Evolutionary conservation across 768 basidiomycete species (phyloP).

Genomic region (Epithele typhae): DNA sequence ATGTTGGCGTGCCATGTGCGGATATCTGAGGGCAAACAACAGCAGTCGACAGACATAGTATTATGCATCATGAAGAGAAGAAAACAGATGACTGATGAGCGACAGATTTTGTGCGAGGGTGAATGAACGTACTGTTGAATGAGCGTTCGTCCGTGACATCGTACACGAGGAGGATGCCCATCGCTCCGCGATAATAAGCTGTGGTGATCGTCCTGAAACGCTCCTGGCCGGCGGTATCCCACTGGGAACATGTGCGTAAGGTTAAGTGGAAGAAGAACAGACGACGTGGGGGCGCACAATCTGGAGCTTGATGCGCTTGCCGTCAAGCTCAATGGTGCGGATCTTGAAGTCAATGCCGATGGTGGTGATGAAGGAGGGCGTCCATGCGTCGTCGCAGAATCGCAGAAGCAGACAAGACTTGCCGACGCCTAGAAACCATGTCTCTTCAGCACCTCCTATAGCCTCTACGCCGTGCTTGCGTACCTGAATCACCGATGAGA

Average conservation of each 20-base stretch:
- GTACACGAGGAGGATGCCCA: slow-evolving; percentile 98
- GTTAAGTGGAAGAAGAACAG: neutral
- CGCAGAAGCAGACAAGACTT: slow-evolving; percentile 94
- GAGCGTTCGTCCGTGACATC: slow-evolving; percentile 94
- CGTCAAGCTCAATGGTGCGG: slow-evolving; percentile 96
- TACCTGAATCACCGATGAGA: slow-evolving; percentile 95
- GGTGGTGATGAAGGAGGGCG: slow-evolving; percentile 97
- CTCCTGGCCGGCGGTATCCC: slow-evolving; percentile 99
- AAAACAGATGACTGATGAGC: neutral
- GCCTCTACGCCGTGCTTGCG: neutral
- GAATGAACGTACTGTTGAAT: slow-evolving; percentile 77
- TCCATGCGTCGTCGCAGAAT: slow-evolving; percentile 99
- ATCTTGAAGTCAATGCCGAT: slow-evolving; percentile 99
- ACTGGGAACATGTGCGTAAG: slow-evolving; percentile 42
- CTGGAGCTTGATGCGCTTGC: slow-evolving; percentile 98
- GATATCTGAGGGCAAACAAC: slow-evolving; percentile 59
- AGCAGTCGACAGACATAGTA: neutral
- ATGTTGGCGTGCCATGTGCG: slow-evolving; percentile 98
- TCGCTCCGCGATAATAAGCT: slow-evolving; percentile 98
- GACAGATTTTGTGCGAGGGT: neutral
- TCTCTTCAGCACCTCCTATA: neutral
- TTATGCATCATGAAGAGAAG: slow-evolving; percentile 9
- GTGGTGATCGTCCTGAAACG: slow-evolving; percentile 98
- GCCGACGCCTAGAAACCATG: slow-evolving; percentile 65
- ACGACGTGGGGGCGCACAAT: slow-evolving; percentile 57